phyloP scores from a whole-genome alignment of 2,329 filamentous ascomycete species.

The Diaporthe destruens region DNA sequence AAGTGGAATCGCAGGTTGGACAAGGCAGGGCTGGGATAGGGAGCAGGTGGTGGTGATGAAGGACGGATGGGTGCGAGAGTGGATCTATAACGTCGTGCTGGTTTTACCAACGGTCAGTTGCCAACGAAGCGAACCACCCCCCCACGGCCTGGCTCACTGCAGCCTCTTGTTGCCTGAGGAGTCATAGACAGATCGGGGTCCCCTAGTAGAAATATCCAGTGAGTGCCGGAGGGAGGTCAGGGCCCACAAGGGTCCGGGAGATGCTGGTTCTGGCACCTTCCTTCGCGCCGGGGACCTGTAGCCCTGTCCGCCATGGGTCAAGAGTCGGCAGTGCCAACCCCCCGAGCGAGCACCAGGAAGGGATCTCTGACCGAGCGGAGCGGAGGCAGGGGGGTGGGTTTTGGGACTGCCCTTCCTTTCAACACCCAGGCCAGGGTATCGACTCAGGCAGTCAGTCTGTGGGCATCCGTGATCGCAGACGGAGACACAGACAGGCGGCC shows the following conservation, averaged over 20 bases:
- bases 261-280: constrained; percentile 26
- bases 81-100: constrained; percentile 24
- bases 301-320: constrained; percentile 11
- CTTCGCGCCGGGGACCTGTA: neutral
- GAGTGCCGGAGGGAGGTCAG: neutral
- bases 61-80: constrained; percentile 9
- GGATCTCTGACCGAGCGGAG: constrained; percentile 29
- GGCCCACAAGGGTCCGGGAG: constrained; percentile 20
- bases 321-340: constrained; percentile 6
- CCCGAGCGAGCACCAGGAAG: constrained; percentile 1
- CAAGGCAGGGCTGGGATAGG: neutral
- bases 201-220: neutral
- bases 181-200: neutral
- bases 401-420: neutral
- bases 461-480: constrained; percentile 1
- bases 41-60: neutral
- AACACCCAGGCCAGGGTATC: neutral
- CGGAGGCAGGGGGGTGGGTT: constrained; percentile 24
- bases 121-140: neutral
- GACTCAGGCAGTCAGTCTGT: neutral
- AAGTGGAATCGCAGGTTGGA: neutral
- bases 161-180: neutral
- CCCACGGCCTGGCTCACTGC: neutral
- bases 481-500: neutral
- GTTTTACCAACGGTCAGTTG: constrained; percentile 20